phyloP scores from a whole-genome alignment of 805 yeast genomes.

The Saccharomycodes ludwigii region DNA sequence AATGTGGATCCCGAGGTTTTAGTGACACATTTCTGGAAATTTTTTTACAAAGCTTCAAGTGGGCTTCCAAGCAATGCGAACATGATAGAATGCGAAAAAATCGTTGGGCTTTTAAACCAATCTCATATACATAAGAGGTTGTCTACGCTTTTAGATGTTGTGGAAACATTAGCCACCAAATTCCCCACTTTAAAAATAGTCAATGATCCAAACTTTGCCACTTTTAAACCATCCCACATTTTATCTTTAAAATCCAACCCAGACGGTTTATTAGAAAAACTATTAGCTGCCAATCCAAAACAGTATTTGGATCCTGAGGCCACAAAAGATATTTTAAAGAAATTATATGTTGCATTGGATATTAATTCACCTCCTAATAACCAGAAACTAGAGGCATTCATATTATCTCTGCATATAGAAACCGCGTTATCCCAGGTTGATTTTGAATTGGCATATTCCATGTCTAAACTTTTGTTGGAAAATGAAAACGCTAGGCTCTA shows the following conservation, averaged over 20 bases:
- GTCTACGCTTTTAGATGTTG: slow-evolving; percentile 14
- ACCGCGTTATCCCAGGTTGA: slow-evolving; percentile 52
- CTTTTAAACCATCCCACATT: slow-evolving; percentile 29
- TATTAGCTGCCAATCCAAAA: slow-evolving; percentile 42
- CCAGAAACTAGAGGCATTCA: slow-evolving; percentile 9
- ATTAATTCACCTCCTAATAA: slow-evolving; percentile 7
- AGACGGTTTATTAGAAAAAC: slow-evolving; percentile 26
- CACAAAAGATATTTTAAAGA: slow-evolving; percentile 29
- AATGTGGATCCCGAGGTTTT: slow-evolving; percentile 9
- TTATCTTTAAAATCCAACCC: slow-evolving; percentile 22
- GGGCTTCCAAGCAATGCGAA: slow-evolving; percentile 28
- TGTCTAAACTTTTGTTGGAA: slow-evolving; percentile 28
- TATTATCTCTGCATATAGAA: slow-evolving; percentile 47
- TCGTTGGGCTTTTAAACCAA: slow-evolving; percentile 13
- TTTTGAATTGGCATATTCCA: slow-evolving; percentile 43
- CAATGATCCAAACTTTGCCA: too few species aligned
- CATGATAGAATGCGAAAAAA: slow-evolving; percentile 25
- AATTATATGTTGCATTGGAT: slow-evolving; percentile 30
- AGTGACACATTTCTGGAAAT: slow-evolving; percentile 27
- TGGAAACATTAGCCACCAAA: slow-evolving; percentile 17
- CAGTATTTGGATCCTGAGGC: slow-evolving; percentile 35
- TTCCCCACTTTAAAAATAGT: slow-evolving; percentile 22
- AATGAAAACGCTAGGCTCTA: slow-evolving; percentile 16
- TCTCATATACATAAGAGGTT: too few species aligned
- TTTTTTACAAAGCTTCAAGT: slow-evolving; percentile 31